A percentile compares a stretch with the other conserved stretches of the same genome.
These are phyloP conservation scores for Podospora sp. DNA, from an alignment of 495 filamentous ascomycete species.

Conservation along the genomic window DNA sequence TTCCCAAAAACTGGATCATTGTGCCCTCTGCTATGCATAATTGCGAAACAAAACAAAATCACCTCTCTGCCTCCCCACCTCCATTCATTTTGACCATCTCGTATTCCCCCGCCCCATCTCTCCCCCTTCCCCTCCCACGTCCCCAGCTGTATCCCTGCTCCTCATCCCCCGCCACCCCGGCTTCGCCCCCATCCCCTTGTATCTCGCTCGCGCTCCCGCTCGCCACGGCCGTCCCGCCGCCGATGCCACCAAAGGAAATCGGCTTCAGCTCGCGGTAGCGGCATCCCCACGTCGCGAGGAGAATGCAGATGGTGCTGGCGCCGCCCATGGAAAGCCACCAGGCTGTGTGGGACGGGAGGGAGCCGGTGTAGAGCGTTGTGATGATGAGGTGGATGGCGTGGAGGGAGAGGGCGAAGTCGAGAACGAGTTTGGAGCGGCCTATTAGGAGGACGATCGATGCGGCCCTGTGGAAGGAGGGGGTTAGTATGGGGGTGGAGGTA, in stretches of 20 bases:
- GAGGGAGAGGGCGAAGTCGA: constrained; percentile 89
- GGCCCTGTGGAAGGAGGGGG: constrained; percentile 51
- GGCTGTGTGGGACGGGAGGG: constrained; percentile 70
- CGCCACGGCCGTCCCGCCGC: constrained; percentile 21
- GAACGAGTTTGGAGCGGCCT: constrained; percentile 84
- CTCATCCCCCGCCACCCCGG: constrained; percentile 40
- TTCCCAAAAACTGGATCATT: not conserved
- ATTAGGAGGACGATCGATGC: constrained; percentile 79
- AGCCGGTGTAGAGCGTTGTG: constrained; percentile 71
- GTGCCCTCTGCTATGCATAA: not conserved
- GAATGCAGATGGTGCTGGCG: constrained; percentile 70
- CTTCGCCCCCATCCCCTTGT: constrained; percentile 27
- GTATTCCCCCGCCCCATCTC: constrained; percentile 70
- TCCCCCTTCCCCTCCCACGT: constrained; percentile 53
- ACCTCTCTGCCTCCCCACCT: not conserved
- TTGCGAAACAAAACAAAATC: not conserved
- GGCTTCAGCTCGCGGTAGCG: constrained; percentile 85
- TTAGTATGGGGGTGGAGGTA: too few relatives aligned
- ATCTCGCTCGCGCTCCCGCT: not conserved
- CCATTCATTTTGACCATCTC: constrained; percentile 68
- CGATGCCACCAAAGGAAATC: constrained; percentile 78
- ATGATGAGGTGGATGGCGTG: constrained; percentile 84
- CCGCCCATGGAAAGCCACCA: constrained; percentile 85
- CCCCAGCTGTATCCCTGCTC: constrained; percentile 56
- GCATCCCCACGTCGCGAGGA: constrained; percentile 84